Conservation (phyloP, 495 filamentous ascomycete genomes). For the Jackrogersella multiformis region DNA sequence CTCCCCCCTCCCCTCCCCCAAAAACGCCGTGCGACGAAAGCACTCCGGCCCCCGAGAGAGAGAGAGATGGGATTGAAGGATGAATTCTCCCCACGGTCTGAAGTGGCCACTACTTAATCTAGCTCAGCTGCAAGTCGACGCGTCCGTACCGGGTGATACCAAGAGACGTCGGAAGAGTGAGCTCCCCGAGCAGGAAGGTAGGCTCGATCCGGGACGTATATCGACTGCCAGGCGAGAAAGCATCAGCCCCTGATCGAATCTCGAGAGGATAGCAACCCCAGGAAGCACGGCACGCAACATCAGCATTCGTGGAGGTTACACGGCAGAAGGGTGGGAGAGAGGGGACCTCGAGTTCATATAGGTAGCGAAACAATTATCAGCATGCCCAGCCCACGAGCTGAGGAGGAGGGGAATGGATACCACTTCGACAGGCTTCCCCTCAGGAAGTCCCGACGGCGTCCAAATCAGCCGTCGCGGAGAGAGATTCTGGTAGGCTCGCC, state of each 20-base stretch:
- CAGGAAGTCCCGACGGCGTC: constrained; percentile 19
- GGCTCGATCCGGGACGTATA: not conserved
- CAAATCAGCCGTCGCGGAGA: constrained; percentile 34
- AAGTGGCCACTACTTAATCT: not conserved
- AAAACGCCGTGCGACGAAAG: constrained; percentile 25
- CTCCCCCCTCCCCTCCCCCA: not conserved
- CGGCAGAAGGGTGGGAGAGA: constrained; percentile 31
- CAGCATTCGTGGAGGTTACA: constrained; percentile 30
- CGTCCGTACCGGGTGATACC: constrained; percentile 6
- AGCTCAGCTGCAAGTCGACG: constrained; percentile 7
- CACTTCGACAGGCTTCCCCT: constrained; percentile 43
- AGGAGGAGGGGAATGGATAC: constrained; percentile 28
- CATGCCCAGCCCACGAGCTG: constrained; percentile 16
- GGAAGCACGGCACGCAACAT: constrained; percentile 18
- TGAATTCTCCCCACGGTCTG: not conserved
- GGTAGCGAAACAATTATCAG: constrained; percentile 10
- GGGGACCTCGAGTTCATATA: constrained; percentile 22
- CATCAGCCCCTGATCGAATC: constrained; percentile 3
- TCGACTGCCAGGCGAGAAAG: not conserved
- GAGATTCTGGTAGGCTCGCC: constrained; percentile 14
- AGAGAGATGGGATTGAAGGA: constrained; percentile 11
- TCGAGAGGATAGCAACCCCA: not conserved
- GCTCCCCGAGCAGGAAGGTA: constrained; percentile 6
- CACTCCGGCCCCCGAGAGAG: constrained; percentile 10
- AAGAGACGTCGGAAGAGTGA: not conserved